Conservation (phyloP, 2,329 filamentous ascomycete species). For the Trichoderma sp. region DNA sequence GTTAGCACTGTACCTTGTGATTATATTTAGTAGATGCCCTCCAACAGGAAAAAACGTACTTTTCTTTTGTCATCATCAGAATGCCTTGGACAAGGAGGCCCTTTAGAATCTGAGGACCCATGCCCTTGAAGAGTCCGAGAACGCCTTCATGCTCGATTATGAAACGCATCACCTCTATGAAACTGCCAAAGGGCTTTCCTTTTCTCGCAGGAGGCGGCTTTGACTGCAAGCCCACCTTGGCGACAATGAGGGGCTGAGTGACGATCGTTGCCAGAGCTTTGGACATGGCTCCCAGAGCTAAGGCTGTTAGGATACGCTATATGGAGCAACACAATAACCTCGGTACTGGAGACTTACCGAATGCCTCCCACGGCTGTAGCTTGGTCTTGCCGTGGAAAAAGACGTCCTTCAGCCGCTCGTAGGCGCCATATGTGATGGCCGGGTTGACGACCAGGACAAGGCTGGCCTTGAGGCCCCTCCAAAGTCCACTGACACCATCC, state of each 20-base stretch:
- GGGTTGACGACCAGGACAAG: slow-evolving; percentile 95
- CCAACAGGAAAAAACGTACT: slow-evolving; percentile 55
- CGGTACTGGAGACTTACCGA: slow-evolving; percentile 64
- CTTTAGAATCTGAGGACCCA: slow-evolving; percentile 90
- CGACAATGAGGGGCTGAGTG: slow-evolving; percentile 95
- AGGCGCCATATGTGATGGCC: slow-evolving; percentile 95
- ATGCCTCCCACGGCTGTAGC: slow-evolving; percentile 84
- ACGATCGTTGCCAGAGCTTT: slow-evolving; percentile 89
- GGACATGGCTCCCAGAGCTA: slow-evolving; percentile 89
- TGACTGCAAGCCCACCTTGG: slow-evolving; percentile 95
- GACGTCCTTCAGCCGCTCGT: slow-evolving; percentile 80
- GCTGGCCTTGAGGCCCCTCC: slow-evolving; percentile 94
- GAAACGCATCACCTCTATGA: slow-evolving; percentile 92
- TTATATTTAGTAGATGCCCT: neutral
- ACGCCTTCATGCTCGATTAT: slow-evolving; percentile 87
- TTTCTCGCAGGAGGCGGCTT: slow-evolving; percentile 82
- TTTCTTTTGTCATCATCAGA: slow-evolving; percentile 99
- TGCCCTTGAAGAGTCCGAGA: slow-evolving; percentile 91
- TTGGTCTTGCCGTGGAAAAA: slow-evolving; percentile 77
- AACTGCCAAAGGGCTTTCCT: slow-evolving; percentile 91
- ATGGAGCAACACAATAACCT: neutral
- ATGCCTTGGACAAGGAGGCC: slow-evolving; percentile 92
- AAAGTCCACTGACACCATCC: slow-evolving; percentile 85
- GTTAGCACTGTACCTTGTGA: slow-evolving; percentile 30
- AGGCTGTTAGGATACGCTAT: neutral